Conservation (phyloP, 2,329 filamentous ascomycete genomes). For the Epicoccum sorghinum region DNA sequence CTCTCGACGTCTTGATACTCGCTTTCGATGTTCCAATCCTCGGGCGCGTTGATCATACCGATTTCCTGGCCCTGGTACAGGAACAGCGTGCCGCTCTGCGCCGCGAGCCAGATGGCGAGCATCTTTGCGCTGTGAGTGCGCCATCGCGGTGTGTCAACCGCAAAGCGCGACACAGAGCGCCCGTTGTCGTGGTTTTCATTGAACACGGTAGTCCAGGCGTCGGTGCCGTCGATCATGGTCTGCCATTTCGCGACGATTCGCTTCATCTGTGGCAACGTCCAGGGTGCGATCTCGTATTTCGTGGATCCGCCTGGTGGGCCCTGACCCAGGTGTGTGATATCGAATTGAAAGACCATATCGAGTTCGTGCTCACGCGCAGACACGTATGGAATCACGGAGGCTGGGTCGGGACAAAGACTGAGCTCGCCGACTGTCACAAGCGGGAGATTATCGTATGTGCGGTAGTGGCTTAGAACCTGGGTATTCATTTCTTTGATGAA, state of each 20-base stretch:
- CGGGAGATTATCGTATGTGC: conserved; percentile 47
- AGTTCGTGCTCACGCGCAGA: conserved; percentile 50
- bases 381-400: conserved; percentile 52
- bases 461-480: conserved; percentile 61
- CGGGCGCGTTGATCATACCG: conserved; percentile 63
- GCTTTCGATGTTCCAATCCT: conserved; percentile 53
- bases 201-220: conserved; percentile 64
- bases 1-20: conserved; percentile 71
- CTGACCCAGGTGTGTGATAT: conserved; percentile 48
- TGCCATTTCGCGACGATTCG: conserved; percentile 54
- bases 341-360: conserved; percentile 58
- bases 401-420: conserved; percentile 53
- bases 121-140: conserved; percentile 59
- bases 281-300: conserved; percentile 43
- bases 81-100: conserved; percentile 61
- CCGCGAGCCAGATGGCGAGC: conserved; percentile 57
- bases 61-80: conserved; percentile 68
- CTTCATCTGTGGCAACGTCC: conserved; percentile 53
- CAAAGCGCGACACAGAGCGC: conserved; percentile 61
- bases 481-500: conserved; percentile 61
- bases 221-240: conserved; percentile 54
- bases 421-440: conserved; percentile 65
- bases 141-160: conserved; percentile 54
- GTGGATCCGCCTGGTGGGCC: conserved; percentile 38
- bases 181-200: conserved; percentile 69